Evolutionary conservation across 2,329 filamentous ascomycete species (phyloP).

Genomic region (Colletotrichum sp.): DNA sequence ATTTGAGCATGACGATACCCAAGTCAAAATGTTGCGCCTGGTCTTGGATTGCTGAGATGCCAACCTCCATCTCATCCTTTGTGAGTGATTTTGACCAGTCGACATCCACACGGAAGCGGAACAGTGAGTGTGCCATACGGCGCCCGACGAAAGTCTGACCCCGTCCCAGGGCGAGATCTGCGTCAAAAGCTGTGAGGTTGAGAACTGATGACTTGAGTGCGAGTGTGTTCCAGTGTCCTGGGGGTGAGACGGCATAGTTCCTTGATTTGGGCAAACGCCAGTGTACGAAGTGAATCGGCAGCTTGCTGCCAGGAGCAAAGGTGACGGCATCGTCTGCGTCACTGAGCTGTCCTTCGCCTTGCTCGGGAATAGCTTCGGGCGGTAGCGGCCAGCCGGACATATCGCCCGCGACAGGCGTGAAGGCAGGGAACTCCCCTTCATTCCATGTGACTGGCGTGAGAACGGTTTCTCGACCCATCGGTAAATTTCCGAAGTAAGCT

Average conservation of each 20-base stretch:
- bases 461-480: constrained; percentile 49
- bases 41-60: constrained; percentile 57
- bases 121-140: constrained; percentile 60
- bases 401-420: constrained; percentile 23
- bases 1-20: constrained; percentile 39
- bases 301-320: constrained; percentile 45
- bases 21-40: constrained; percentile 59
- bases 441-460: constrained; percentile 44
- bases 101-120: constrained; percentile 54
- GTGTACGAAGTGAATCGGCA: constrained; percentile 61
- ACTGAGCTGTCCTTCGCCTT: constrained; percentile 44
- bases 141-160: constrained; percentile 54
- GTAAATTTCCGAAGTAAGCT: constrained; percentile 33
- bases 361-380: constrained; percentile 28
- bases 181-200: constrained; percentile 60
- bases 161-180: constrained; percentile 35
- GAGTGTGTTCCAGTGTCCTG: constrained; percentile 46
- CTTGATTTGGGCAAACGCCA: constrained; percentile 56
- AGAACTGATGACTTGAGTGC: constrained; percentile 51
- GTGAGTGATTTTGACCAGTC: constrained; percentile 40
- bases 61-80: constrained; percentile 50
- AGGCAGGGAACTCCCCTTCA: constrained; percentile 37
- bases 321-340: constrained; percentile 47
- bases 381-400: constrained; percentile 47
- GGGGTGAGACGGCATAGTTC: constrained; percentile 51